Conservation (phyloP, 2,329 filamentous ascomycete genomes). For the Alternaria sp. region DNA sequence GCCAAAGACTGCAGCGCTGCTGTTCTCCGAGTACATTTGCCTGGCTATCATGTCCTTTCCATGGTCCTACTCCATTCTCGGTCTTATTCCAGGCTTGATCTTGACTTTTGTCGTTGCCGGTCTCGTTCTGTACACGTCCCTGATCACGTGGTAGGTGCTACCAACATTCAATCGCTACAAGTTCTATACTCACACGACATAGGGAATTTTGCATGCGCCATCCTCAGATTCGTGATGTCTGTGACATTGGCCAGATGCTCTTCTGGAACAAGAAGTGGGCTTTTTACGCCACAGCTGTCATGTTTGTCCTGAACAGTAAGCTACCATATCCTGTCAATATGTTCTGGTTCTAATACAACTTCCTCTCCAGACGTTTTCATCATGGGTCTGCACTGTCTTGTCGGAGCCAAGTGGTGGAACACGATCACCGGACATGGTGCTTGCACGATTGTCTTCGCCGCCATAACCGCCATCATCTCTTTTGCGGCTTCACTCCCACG, state of each 20-base stretch:
- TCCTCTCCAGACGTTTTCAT: slow-evolving; percentile 26
- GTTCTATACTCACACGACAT: slow-evolving; percentile 16
- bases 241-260: slow-evolving; percentile 93
- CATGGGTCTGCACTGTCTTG: slow-evolving; percentile 78
- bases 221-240: slow-evolving; percentile 90
- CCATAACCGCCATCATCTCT: slow-evolving; percentile 76
- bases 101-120: slow-evolving; percentile 79
- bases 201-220: slow-evolving; percentile 93
- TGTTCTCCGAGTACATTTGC: slow-evolving; percentile 96
- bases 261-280: slow-evolving; percentile 84
- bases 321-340: slow-evolving; percentile 58
- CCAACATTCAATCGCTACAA: background rate
- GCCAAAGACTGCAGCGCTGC: slow-evolving; percentile 89
- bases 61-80: slow-evolving; percentile 87
- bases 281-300: slow-evolving; percentile 74
- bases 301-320: slow-evolving; percentile 94
- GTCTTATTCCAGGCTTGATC: slow-evolving; percentile 85
- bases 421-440: slow-evolving; percentile 78
- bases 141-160: slow-evolving; percentile 66
- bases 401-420: slow-evolving; percentile 87
- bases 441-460: slow-evolving; percentile 82
- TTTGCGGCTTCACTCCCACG: slow-evolving; percentile 83
- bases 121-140: slow-evolving; percentile 83
- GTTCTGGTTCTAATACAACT: background rate
- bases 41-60: slow-evolving; percentile 95